Evolutionary conservation across 805 yeast genomes (phyloP).

Genomic region (Debaryomyces prosopidis): DNA sequence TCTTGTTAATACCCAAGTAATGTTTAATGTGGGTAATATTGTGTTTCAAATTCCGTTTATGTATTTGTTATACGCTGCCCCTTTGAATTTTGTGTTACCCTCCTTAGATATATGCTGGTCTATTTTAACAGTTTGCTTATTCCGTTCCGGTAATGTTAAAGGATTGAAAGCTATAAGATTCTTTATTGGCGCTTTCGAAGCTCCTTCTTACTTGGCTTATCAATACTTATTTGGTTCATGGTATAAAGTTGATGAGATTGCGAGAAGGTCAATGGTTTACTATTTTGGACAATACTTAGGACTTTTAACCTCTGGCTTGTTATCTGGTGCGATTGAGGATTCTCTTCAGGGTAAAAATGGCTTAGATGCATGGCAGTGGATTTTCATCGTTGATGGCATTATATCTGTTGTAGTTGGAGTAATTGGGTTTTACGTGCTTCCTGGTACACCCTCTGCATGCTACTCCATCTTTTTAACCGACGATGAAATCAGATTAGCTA

Average conservation of each 20-base stretch:
- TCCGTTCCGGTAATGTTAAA: slow-evolving; percentile 44
- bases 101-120: slow-evolving; percentile 64
- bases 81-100: slow-evolving; percentile 51
- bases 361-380: slow-evolving; percentile 66
- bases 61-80: slow-evolving; percentile 51
- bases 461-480: slow-evolving; percentile 25
- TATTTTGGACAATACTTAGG: slow-evolving; percentile 62
- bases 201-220: slow-evolving; percentile 41
- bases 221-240: slow-evolving; percentile 47
- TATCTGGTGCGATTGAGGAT: slow-evolving; percentile 52
- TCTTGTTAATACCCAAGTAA: slow-evolving; percentile 52
- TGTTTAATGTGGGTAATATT: slow-evolving; percentile 56
- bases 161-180: slow-evolving; percentile 60
- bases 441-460: slow-evolving; percentile 57
- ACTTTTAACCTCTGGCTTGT: slow-evolving; percentile 54
- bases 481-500: slow-evolving; percentile 25
- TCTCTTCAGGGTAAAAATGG: slow-evolving; percentile 50
- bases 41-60: slow-evolving; percentile 62
- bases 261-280: slow-evolving; percentile 35
- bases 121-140: slow-evolving; percentile 55
- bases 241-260: slow-evolving; percentile 25
- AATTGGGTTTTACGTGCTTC: slow-evolving; percentile 51
- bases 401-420: slow-evolving; percentile 57
- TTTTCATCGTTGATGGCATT: slow-evolving; percentile 59
- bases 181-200: slow-evolving; percentile 64